Evolutionary conservation across 192 early-diverging fungal genomes (phyloP).

Genomic region (Mortierella antarctica): DNA sequence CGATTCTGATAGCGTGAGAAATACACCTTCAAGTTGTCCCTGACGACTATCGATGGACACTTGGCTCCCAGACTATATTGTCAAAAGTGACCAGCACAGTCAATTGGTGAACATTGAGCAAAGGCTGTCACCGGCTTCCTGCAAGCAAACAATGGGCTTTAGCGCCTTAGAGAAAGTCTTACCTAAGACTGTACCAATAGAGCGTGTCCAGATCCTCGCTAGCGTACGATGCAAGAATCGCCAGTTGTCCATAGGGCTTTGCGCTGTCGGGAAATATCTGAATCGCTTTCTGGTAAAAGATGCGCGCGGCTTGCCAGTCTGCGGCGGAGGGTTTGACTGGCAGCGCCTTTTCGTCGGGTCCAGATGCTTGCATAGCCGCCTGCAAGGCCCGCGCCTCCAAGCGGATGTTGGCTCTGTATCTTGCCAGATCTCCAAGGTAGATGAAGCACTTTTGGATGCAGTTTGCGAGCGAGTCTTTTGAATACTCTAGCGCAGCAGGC

Average conservation of each 20-base stretch:
- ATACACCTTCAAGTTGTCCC: constrained; percentile 65
- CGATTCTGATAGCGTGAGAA: constrained; percentile 59
- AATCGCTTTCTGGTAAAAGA: constrained; percentile 30
- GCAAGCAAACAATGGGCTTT: background rate
- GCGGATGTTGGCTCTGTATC: constrained; percentile 56
- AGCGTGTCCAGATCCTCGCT: constrained; percentile 56
- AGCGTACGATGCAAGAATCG: constrained; percentile 52
- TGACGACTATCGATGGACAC: constrained; percentile 56
- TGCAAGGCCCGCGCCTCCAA: constrained; percentile 28
- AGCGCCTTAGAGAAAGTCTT: background rate
- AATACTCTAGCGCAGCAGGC: background rate
- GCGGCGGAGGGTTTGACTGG: constrained; percentile 16
- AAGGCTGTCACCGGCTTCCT: background rate
- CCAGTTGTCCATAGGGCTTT: constrained; percentile 57
- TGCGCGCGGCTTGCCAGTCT: constrained; percentile 30
- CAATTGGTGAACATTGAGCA: background rate
- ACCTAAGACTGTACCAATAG: constrained; percentile 62
- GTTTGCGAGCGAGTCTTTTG: constrained; percentile 48
- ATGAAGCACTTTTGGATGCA: constrained; percentile 64
- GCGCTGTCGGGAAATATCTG: constrained; percentile 44
- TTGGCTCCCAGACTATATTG: constrained; percentile 61
- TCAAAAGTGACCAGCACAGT: background rate
- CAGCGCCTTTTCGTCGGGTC: background rate
- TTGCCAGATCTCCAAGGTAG: constrained; percentile 65
- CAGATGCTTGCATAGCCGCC: constrained; percentile 10